phyloP scores from a whole-genome alignment of 148 eudicot species.

The Linanthus parryae region DNA sequence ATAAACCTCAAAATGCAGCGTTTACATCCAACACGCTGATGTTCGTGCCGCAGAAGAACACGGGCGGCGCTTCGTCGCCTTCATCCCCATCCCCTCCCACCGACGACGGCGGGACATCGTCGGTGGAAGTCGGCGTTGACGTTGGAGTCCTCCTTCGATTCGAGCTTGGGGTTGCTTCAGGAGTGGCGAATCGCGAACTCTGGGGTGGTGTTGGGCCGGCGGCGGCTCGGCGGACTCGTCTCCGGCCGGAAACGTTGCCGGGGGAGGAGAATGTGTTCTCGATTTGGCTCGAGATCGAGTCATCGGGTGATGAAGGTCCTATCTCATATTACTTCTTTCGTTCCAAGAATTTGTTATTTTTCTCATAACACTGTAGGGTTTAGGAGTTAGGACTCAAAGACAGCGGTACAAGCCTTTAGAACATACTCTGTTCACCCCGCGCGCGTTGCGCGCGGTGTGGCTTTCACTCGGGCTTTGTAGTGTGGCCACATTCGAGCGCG shows the following conservation, averaged over 20 bases:
- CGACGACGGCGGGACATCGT: constrained; percentile 49
- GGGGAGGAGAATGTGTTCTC: constrained; percentile 74
- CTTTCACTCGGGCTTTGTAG: too few relatives aligned
- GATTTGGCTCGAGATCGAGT: constrained; percentile 67
- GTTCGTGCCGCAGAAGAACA: constrained; percentile 95
- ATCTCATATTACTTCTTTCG: too few relatives aligned
- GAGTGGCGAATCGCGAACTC: constrained; percentile 3
- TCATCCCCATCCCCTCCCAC: constrained; percentile 69
- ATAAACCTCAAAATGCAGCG: constrained; percentile 72
- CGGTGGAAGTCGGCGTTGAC: constrained; percentile 25
- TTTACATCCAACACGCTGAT: constrained; percentile 93
- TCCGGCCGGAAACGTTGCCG: constrained; percentile 20
- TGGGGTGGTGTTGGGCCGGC: too few relatives aligned
- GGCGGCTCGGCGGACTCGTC: constrained; percentile 28
- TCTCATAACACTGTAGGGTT: too few relatives aligned
- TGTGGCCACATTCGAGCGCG: too few relatives aligned
- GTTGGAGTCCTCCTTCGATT: too few relatives aligned
- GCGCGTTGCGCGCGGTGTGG: too few relatives aligned
- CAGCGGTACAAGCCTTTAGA: too few relatives aligned
- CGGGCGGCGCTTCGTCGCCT: constrained; percentile 61
- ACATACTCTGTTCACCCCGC: too few relatives aligned
- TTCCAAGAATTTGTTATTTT: too few relatives aligned
- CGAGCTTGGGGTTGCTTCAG: constrained; percentile 26
- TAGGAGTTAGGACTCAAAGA: too few relatives aligned
- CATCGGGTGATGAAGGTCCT: constrained; percentile 82